Evolutionary conservation across 1,284 basidiomycete species (phyloP).

Genomic region (Trichosporon sp.): DNA sequence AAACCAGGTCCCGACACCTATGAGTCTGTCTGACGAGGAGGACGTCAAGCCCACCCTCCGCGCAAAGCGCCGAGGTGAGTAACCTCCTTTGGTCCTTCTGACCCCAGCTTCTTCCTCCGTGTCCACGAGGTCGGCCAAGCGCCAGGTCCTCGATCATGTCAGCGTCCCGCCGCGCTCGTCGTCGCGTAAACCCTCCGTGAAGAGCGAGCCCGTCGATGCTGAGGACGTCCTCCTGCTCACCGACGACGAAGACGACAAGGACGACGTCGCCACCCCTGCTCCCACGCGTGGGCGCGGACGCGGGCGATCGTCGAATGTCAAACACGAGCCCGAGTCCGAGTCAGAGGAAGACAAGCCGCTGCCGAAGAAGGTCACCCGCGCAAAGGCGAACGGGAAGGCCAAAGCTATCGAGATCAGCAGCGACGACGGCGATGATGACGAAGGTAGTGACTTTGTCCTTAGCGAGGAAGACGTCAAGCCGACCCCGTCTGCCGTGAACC

Average conservation of each 20-base stretch:
- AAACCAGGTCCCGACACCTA: background rate
- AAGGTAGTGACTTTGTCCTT: background rate
- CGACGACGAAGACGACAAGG: constrained; percentile 14
- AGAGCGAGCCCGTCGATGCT: constrained; percentile 12
- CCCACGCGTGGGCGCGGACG: background rate
- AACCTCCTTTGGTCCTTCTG: background rate
- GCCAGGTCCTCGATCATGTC: constrained; percentile 4
- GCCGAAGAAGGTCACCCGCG: background rate
- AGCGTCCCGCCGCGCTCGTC: background rate
- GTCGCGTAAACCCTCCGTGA: background rate
- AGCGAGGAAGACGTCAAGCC: background rate
- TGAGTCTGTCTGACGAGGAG: background rate
- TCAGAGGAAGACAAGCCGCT: constrained; percentile 17
- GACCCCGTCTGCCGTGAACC: background rate
- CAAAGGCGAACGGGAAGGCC: constrained; percentile 7
- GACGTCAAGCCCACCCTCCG: background rate
- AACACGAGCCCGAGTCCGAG: constrained; percentile 12
- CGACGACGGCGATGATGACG: background rate
- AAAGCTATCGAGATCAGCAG: background rate
- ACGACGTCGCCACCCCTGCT: constrained; percentile 8
- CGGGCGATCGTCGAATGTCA: background rate
- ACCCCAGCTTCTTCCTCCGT: background rate
- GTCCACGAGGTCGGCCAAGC: background rate
- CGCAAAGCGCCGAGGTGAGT: constrained; percentile 1
- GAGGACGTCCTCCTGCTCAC: background rate